phyloP scores from a whole-genome alignment of 2,329 filamentous ascomycete genomes.

The Aspergillus pseudoglaucus region DNA sequence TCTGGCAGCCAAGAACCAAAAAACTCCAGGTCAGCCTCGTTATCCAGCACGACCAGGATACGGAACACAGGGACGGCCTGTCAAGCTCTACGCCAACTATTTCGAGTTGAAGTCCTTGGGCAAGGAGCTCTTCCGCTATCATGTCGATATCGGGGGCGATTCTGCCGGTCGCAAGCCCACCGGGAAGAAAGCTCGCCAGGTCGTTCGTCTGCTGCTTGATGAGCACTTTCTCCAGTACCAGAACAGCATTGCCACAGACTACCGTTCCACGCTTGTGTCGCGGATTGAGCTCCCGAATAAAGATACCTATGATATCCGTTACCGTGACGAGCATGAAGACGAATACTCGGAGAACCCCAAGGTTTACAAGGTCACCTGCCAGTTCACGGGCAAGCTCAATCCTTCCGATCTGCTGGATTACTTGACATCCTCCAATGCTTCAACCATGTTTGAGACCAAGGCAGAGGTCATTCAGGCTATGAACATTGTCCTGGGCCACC shows the following conservation, averaged over 20 bases:
- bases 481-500: slow-evolving; percentile 51
- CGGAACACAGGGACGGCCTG: slow-evolving; percentile 25
- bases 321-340: slow-evolving; percentile 31
- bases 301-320: slow-evolving; percentile 23
- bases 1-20: slow-evolving; percentile 13
- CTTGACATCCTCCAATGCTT: slow-evolving; percentile 30
- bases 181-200: slow-evolving; percentile 41
- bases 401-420: slow-evolving; percentile 41
- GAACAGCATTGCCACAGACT: slow-evolving; percentile 34
- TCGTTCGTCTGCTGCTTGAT: slow-evolving; percentile 43
- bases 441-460: slow-evolving; percentile 37
- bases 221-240: slow-evolving; percentile 24
- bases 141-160: slow-evolving; percentile 26
- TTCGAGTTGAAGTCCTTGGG: slow-evolving; percentile 30
- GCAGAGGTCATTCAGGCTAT: slow-evolving; percentile 50
- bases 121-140: slow-evolving; percentile 38
- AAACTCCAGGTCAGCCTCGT: slow-evolving; percentile 9
- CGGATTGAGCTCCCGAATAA: slow-evolving; percentile 19
- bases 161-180: slow-evolving; percentile 18
- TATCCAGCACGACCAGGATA: slow-evolving; percentile 34
- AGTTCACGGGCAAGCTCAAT: slow-evolving; percentile 27
- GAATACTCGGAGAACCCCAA: slow-evolving; percentile 24
- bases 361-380: slow-evolving; percentile 31
- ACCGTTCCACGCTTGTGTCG: slow-evolving; percentile 33
- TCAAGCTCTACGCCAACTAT: slow-evolving; percentile 36